Evolutionary conservation across 805 yeast genomes (phyloP).

Genomic region (Starmera dryadoides): DNA sequence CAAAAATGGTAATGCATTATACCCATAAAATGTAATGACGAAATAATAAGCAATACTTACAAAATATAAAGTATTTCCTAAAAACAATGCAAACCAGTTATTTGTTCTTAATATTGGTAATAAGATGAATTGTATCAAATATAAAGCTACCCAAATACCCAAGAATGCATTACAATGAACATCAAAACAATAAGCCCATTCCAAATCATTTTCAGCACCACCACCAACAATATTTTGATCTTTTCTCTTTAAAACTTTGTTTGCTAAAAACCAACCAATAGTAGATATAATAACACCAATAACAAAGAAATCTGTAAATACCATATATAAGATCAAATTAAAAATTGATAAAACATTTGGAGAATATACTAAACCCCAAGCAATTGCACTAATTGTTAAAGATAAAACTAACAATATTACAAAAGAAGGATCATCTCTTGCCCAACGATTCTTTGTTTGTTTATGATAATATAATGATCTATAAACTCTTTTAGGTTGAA

Average conservation of each 20-base stretch:
- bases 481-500: conserved; percentile 77
- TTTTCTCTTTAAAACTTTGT: conserved; percentile 47
- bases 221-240: conserved; percentile 21
- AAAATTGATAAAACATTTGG: conserved; percentile 55
- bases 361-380: conserved; percentile 84
- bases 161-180: conserved; percentile 89
- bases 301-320: conserved; percentile 70
- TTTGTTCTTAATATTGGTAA: conserved; percentile 64
- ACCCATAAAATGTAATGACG: conserved; percentile 83
- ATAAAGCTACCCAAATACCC: conserved; percentile 68
- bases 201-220: conserved; percentile 40
- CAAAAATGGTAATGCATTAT: conserved; percentile 63
- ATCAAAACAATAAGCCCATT: conserved; percentile 94
- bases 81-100: conserved; percentile 57
- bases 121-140: conserved; percentile 66
- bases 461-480: conserved; percentile 75
- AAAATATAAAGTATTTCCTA: conserved; percentile 77
- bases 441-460: conserved; percentile 73
- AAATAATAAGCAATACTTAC: conserved; percentile 70
- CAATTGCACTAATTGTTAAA: conserved; percentile 67
- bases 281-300: conserved; percentile 68
- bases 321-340: conserved; percentile 73
- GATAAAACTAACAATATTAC: conserved; percentile 64
- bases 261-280: conserved; percentile 64
- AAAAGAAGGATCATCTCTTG: conserved; percentile 90